phyloP scores from a whole-genome alignment of 2,329 filamentous ascomycete species.

The Neurospora crassa region DNA sequence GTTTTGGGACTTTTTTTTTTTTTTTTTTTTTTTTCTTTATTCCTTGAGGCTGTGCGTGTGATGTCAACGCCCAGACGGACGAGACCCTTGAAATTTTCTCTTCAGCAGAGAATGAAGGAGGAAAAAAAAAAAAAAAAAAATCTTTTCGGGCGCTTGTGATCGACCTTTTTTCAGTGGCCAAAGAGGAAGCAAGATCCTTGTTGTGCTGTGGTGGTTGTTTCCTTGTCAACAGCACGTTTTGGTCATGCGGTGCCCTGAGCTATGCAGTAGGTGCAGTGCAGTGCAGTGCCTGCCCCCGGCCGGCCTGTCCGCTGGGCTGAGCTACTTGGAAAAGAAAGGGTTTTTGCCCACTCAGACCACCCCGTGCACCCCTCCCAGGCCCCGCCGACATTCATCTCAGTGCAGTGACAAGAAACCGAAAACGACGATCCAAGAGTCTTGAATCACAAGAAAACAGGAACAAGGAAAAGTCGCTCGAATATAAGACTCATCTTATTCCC shows the following conservation, averaged over 20 bases:
- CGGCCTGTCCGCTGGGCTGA: neutral
- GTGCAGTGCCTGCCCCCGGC: neutral
- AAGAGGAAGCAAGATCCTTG: neutral
- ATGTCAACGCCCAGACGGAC: neutral
- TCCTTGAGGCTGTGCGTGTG: neutral
- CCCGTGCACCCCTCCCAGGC: neutral
- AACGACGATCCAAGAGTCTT: neutral
- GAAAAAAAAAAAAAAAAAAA: neutral
- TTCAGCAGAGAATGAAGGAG: neutral
- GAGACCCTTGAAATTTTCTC: neutral
- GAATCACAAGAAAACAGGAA: neutral
- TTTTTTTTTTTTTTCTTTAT: neutral
- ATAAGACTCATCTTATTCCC: neutral
- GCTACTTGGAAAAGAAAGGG: neutral
- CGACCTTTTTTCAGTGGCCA: neutral
- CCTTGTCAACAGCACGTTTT: neutral
- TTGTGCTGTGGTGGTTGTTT: neutral
- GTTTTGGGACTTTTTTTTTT: no score
- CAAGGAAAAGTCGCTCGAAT: neutral
- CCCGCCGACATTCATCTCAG: neutral
- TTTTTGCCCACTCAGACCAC: neutral
- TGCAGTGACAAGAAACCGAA: neutral
- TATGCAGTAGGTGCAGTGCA: neutral
- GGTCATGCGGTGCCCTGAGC: neutral
- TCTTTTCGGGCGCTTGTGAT: neutral